These are phyloP conservation scores for Picea mariana DNA, from an alignment of 83 land plant species.

Conservation along the genomic window DNA sequence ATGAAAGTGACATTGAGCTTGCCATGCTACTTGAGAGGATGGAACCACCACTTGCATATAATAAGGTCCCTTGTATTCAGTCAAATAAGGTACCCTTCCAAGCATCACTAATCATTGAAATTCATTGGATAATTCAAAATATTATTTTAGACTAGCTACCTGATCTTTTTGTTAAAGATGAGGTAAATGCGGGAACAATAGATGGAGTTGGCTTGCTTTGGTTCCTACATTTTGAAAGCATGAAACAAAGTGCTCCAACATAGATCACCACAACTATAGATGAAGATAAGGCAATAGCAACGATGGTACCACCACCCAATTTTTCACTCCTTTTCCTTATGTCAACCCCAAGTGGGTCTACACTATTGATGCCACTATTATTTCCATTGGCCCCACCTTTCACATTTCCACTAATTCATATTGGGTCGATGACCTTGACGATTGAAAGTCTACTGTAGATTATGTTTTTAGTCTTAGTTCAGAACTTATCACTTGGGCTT, in stretches of 20 bases:
- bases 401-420: constrained; percentile 21
- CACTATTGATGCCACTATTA: neutral
- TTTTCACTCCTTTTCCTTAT: constrained; percentile 33
- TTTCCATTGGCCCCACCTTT: constrained; percentile 21
- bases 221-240: constrained; percentile 49
- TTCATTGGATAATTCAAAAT: neutral
- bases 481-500: no score
- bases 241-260: constrained; percentile 34
- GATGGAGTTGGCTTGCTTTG: constrained; percentile 29
- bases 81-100: constrained; percentile 2
- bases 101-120: neutral
- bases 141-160: constrained; percentile 29
- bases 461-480: no score
- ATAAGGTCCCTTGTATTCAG: constrained; percentile 1
- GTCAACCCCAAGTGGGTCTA: constrained; percentile 59
- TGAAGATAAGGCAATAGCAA: constrained; percentile 42
- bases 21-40: constrained; percentile 57
- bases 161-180: constrained; percentile 54
- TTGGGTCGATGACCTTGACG: no score
- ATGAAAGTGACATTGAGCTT: constrained; percentile 69
- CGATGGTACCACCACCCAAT: constrained; percentile 46
- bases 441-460: no score
- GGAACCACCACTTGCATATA: constrained; percentile 50
- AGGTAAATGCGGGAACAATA: constrained; percentile 34
- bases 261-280: constrained; percentile 40